Evolutionary conservation across 345 rosid genomes (phyloP).

Genomic region (Heritiera littoralis): DNA sequence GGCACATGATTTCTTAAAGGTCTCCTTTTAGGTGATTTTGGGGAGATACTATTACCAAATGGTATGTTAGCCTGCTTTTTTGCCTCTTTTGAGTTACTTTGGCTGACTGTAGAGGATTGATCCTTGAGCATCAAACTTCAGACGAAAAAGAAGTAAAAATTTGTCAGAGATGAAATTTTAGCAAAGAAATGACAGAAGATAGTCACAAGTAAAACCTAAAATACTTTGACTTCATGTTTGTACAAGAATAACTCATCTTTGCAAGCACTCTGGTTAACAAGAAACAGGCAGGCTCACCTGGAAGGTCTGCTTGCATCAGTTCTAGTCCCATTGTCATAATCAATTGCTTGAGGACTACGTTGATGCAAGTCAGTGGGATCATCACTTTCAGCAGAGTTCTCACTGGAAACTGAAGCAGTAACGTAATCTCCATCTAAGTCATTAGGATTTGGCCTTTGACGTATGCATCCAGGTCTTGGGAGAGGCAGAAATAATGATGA

Average conservation of each 20-base stretch:
- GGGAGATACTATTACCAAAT: constrained; percentile 43
- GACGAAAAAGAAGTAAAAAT: constrained; percentile 9
- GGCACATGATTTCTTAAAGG: constrained; percentile 51
- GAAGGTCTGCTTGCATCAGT: constrained; percentile 46
- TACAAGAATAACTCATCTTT: not conserved
- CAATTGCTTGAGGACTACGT: constrained; percentile 50
- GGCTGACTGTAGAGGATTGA: constrained; percentile 33
- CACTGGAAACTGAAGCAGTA: constrained; percentile 52
- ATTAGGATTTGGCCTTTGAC: constrained; percentile 34
- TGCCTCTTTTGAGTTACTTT: constrained; percentile 43
- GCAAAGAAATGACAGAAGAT: not conserved
- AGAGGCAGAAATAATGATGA: constrained; percentile 51
- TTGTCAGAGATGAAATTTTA: constrained; percentile 18
- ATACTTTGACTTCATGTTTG: not conserved
- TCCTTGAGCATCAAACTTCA: constrained; percentile 52
- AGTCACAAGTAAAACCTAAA: not conserved
- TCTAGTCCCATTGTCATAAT: constrained; percentile 47
- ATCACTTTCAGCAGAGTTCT: constrained; percentile 50
- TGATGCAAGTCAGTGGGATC: constrained; percentile 43
- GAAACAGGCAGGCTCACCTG: constrained; percentile 37
- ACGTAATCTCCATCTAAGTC: constrained; percentile 54
- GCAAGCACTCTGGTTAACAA: constrained; percentile 11
- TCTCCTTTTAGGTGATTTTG: constrained; percentile 49
- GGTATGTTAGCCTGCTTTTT: constrained; percentile 49
- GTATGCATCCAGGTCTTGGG: constrained; percentile 52